A percentile compares a stretch with the other conserved stretches of the same genome.
Evolutionary conservation across 805 yeast genomes (phyloP).

Genomic region (Wickerhamomyces hampshirensis): DNA sequence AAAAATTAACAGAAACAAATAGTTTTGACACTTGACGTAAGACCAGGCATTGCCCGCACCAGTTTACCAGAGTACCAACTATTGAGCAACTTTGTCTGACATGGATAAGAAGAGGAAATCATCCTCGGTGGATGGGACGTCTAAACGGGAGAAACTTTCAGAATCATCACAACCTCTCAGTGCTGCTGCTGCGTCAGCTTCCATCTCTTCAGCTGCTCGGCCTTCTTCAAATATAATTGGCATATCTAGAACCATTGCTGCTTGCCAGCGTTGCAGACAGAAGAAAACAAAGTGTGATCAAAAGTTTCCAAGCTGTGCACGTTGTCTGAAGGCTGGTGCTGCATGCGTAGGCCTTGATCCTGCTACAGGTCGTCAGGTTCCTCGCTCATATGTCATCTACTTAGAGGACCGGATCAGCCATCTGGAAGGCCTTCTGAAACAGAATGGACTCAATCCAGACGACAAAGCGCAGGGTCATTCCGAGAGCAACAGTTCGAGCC

Average conservation of each 20-base stretch:
- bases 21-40: too few relatives aligned
- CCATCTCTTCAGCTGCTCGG: constrained; percentile 4
- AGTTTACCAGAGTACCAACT: too few relatives aligned
- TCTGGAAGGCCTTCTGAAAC: constrained; percentile 48
- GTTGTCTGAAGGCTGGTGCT: constrained; percentile 53
- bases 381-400: constrained; percentile 71
- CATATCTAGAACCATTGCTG: constrained; percentile 65
- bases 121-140: too few relatives aligned
- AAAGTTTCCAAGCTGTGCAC: constrained; percentile 49
- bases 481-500: too few relatives aligned
- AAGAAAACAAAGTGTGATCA: constrained; percentile 63
- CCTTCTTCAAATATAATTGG: constrained; percentile 29
- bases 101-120: too few relatives aligned
- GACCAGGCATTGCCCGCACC: too few relatives aligned
- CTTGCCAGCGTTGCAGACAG: constrained; percentile 79
- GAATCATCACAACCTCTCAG: too few relatives aligned
- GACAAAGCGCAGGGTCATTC: constrained; percentile 11
- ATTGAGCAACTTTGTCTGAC: too few relatives aligned
- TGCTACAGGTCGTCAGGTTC: constrained; percentile 81
- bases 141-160: too few relatives aligned
- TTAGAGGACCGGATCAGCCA: constrained; percentile 59
- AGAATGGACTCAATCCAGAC: constrained; percentile 36
- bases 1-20: too few relatives aligned
- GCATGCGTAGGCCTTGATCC: constrained; percentile 86
- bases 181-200: not conserved